Conservation (phyloP, 306 rosid species). For the Parietaria judaica region DNA sequence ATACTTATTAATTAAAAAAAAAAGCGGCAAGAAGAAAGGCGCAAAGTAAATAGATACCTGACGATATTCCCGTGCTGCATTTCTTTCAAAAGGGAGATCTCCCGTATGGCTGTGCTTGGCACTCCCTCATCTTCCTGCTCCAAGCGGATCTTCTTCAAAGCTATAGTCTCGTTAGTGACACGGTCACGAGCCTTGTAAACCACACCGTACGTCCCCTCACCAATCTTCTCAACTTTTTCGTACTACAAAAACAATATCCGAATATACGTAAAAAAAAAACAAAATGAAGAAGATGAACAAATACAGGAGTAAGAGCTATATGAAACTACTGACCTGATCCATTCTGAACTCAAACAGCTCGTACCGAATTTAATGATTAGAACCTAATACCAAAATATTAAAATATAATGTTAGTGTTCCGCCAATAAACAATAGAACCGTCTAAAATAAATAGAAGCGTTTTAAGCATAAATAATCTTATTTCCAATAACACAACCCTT, state of each 20-base stretch:
- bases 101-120: constrained; percentile 85
- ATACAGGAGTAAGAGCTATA: background rate
- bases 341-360: background rate
- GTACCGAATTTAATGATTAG: background rate
- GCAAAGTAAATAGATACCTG: constrained; percentile 30
- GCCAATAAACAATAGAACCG: too few species aligned
- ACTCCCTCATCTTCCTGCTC: constrained; percentile 94
- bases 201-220: constrained; percentile 90
- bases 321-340: constrained; percentile 14
- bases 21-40: background rate
- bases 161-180: constrained; percentile 61
- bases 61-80: constrained; percentile 90
- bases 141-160: constrained; percentile 79
- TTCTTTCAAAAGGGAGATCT: constrained; percentile 82
- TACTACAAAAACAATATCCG: constrained; percentile 33
- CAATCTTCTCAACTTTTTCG: constrained; percentile 87
- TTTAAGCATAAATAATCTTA: too few species aligned
- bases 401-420: background rate
- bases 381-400: background rate
- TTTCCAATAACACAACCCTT: too few species aligned
- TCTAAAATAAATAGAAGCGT: too few species aligned
- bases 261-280: background rate
- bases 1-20: background rate
- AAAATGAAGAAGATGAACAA: background rate
- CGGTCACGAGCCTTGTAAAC: constrained; percentile 91